Conservation (phyloP, 2,329 filamentous ascomycete species). For the Fusarium illudens region DNA sequence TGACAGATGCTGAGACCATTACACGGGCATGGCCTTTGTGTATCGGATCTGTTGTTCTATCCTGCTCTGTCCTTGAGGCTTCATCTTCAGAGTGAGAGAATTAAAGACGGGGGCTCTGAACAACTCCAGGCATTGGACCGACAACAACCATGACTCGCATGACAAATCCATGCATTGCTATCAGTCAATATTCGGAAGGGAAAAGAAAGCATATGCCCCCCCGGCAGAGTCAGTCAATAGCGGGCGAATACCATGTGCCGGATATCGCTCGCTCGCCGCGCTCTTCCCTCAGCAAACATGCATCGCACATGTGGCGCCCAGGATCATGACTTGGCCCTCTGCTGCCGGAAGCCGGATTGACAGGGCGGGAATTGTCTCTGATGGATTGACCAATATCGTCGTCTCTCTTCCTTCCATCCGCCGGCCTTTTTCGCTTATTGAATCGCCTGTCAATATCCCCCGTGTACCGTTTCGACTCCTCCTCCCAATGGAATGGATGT, state of each 20-base stretch:
- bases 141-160: constrained; percentile 4
- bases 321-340: constrained; percentile 25
- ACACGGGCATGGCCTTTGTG: constrained; percentile 31
- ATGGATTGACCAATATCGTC: constrained; percentile 12
- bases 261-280: neutral
- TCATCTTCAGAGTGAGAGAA: neutral
- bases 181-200: neutral
- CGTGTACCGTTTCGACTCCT: neutral
- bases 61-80: constrained; percentile 12
- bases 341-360: constrained; percentile 27
- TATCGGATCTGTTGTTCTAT: constrained; percentile 21
- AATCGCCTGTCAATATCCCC: constrained; percentile 27
- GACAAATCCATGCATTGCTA: constrained; percentile 3
- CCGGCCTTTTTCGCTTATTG: constrained; percentile 33
- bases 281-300: constrained; percentile 8
- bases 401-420: constrained; percentile 26
- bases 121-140: neutral
- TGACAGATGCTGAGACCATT: constrained; percentile 36
- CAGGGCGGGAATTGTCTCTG: constrained; percentile 3
- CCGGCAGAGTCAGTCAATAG: no score
- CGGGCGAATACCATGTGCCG: neutral
- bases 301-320: constrained; percentile 34
- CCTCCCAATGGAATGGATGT: constrained; percentile 10
- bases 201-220: neutral
- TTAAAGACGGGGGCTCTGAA: neutral